phyloP scores from a whole-genome alignment of 2,329 filamentous ascomycete genomes.

The Fusarium beomiforme region DNA sequence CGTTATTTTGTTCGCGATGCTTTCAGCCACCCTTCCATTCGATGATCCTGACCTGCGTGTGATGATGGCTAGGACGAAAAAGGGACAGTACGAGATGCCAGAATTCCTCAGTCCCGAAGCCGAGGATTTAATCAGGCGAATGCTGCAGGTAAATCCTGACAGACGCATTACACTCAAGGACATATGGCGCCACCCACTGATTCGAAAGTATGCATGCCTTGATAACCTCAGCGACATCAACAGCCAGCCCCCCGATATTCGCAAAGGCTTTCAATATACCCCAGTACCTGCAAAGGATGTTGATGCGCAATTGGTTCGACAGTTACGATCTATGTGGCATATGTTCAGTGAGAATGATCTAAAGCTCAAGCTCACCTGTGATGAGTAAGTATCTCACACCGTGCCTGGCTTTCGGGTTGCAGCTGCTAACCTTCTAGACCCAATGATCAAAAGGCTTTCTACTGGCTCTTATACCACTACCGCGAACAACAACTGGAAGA shows the following conservation, averaged over 20 bases:
- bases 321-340: constrained; percentile 92
- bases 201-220: constrained; percentile 83
- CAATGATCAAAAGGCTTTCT: constrained; percentile 95
- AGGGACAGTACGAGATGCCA: constrained; percentile 70
- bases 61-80: constrained; percentile 70
- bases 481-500: constrained; percentile 87
- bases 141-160: constrained; percentile 81
- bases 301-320: constrained; percentile 82
- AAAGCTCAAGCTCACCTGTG: constrained; percentile 71
- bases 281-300: constrained; percentile 72
- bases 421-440: constrained; percentile 59
- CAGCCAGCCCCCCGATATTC: constrained; percentile 64
- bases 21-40: constrained; percentile 87
- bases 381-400: constrained; percentile 62
- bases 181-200: constrained; percentile 88
- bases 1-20: constrained; percentile 87
- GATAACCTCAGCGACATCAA: constrained; percentile 70
- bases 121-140: constrained; percentile 79
- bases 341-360: constrained; percentile 79
- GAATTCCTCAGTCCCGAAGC: constrained; percentile 73
- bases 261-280: constrained; percentile 70
- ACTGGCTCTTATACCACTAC: constrained; percentile 84
- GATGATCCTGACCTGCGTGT: constrained; percentile 71
- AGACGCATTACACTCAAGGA: constrained; percentile 81
- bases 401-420: background rate